These are phyloP conservation scores for Phyllosticta citribraziliensis DNA, from an alignment of 2,329 filamentous ascomycete species.

Conservation along the genomic window DNA sequence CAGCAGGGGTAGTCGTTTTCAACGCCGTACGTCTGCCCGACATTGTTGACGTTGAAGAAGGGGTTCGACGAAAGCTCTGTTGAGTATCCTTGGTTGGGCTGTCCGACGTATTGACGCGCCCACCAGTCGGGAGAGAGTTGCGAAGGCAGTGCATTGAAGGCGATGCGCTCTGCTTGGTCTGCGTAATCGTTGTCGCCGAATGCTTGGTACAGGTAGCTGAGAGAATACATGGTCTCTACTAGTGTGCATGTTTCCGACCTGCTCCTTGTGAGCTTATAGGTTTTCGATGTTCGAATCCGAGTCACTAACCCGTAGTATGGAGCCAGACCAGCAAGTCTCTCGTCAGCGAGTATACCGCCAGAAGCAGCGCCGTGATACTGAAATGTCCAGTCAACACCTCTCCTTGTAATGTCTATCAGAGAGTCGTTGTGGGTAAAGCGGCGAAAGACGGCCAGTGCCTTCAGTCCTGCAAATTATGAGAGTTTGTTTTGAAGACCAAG, in stretches of 20 bases:
- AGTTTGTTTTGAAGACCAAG: slow-evolving; percentile 4
- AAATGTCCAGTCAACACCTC: slow-evolving; percentile 40
- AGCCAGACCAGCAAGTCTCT: slow-evolving; percentile 36
- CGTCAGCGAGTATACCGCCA: slow-evolving; percentile 42
- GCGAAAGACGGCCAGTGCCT: slow-evolving; percentile 35
- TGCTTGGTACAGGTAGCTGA: slow-evolving; percentile 42
- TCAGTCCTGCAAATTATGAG: slow-evolving; percentile 30
- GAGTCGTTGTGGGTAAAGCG: slow-evolving; percentile 37
- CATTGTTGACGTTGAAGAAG: slow-evolving; percentile 40
- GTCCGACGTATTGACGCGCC: slow-evolving; percentile 46
- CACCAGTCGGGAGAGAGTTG: slow-evolving; percentile 45
- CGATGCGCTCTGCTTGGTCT: slow-evolving; percentile 42
- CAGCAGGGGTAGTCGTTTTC: slow-evolving; percentile 46
- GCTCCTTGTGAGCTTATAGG: background rate
- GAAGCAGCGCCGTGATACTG: slow-evolving; percentile 39
- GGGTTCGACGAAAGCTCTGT: slow-evolving; percentile 31
- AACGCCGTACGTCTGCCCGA: slow-evolving; percentile 41
- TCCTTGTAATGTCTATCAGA: slow-evolving; percentile 30
- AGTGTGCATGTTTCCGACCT: slow-evolving; percentile 41
- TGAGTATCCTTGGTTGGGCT: slow-evolving; percentile 45
- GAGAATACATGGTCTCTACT: slow-evolving; percentile 43
- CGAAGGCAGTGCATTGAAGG: slow-evolving; percentile 47
- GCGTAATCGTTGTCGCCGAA: slow-evolving; percentile 39
- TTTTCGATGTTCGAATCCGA: too few species aligned
- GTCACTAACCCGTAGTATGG: slow-evolving; percentile 24